Percentiles rank a stretch among this genome's conserved stretches.
Conservation (phyloP, 495 filamentous ascomycete genomes). For the Polyplosphaeria fusca region DNA sequence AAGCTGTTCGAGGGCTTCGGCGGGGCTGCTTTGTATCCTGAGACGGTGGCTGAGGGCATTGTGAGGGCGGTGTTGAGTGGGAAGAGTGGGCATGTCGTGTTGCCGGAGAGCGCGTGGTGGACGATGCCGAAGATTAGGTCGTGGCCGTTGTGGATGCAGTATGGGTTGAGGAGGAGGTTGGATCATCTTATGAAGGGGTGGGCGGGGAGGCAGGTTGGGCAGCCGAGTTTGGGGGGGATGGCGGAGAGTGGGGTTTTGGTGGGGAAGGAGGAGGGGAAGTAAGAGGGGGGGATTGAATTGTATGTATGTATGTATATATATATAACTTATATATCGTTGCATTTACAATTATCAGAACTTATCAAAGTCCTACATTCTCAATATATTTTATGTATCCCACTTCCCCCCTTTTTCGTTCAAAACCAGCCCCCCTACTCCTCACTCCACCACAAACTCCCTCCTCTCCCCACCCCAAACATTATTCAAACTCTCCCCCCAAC, state of each 20-base stretch:
- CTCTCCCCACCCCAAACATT: slow-evolving; percentile 44
- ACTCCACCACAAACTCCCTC: slow-evolving; percentile 33
- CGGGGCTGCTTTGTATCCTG: slow-evolving; percentile 55
- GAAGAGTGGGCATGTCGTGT: slow-evolving; percentile 55
- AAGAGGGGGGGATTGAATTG: too few relatives aligned
- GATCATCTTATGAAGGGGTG: slow-evolving; percentile 31
- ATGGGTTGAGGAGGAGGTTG: slow-evolving; percentile 31
- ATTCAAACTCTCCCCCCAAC: slow-evolving; percentile 51
- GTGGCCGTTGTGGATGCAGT: slow-evolving; percentile 49
- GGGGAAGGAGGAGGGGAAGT: slow-evolving; percentile 1
- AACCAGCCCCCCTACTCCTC: background rate
- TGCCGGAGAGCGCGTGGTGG: slow-evolving; percentile 46
- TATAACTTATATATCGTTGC: too few relatives aligned
- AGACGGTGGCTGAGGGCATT: slow-evolving; percentile 64
- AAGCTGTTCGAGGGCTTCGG: slow-evolving; percentile 58
- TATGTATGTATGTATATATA: too few relatives aligned
- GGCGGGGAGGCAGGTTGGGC: slow-evolving; percentile 32
- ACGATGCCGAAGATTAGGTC: slow-evolving; percentile 40
- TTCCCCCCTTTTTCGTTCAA: too few relatives aligned
- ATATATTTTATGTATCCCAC: too few relatives aligned
- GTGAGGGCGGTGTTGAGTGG: slow-evolving; percentile 57
- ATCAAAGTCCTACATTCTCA: too few relatives aligned
- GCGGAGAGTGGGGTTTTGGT: slow-evolving; percentile 32
- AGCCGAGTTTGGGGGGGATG: slow-evolving; percentile 33
- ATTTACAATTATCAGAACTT: too few relatives aligned